Base-by-base conservation (phyloP, 179 eudicot species). In the Nepenthes alata region DNA sequence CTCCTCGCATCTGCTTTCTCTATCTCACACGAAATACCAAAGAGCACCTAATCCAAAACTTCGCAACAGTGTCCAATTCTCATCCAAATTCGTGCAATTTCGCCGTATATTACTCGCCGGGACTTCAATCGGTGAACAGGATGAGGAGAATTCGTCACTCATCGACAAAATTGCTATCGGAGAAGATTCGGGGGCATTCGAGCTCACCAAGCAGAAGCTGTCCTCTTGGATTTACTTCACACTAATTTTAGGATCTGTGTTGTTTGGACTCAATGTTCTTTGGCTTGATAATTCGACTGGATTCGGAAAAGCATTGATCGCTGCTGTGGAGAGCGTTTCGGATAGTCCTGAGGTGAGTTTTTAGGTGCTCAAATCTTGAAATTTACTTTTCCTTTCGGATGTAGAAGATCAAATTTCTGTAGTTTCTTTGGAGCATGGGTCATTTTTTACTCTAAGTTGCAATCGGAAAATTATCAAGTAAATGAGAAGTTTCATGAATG, bases 271-370 rank as follows among this genome's bases (percentile, higher is more conserved):
- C 34, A 72, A 91, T 59, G 76, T 70, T 35, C 77, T 68, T 5
- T 91, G 98, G 96, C 81, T 91, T 69, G 98, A 91, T 72, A 83
- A 86, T 67, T 68, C 80, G 4, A 79, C 95, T 41, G 98, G 98
- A 0, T 79, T 82, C 47, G 98, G 98, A 0, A 84, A 91, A 76
- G 39, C 53, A 5, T 86, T 81, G 47, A 67, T 91, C 15, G 72
- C 65, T 36, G 71, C 80, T 13, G 58, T 91, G 45, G 85, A 87
- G 37, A 68, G 49, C 67, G 5, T 84, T 64, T 75, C 81, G 5
- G 78, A 73, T 37, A 82, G 89, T 67, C 96, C 81, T 25, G 98
- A 91, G 98, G 94, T 84, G n/a, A 15, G 37, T 50, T 60, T 16
- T 58, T 62, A 1, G 6, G 37, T 51, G 45, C 6, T 41, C 5